Percentiles rank a stretch among this genome's conserved stretches.
These are phyloP conservation scores for Mucuna pruriens DNA, from an alignment of 306 rosid genomes.

Conservation along the genomic window DNA sequence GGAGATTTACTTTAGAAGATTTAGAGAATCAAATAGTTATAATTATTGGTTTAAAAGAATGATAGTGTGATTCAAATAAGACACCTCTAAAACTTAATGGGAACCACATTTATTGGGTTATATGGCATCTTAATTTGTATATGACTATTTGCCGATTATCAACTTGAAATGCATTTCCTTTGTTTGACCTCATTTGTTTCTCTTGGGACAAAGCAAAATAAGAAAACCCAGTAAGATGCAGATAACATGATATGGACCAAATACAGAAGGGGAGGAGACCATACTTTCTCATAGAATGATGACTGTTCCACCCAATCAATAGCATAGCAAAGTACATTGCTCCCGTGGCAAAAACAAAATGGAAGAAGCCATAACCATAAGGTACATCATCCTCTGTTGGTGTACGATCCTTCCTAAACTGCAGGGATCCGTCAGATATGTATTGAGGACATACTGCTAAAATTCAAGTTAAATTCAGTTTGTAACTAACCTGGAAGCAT, in stretches of 20 bases:
- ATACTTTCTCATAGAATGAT: slow-evolving; percentile 84
- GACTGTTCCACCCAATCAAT: slow-evolving; percentile 90
- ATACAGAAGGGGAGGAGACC: slow-evolving; percentile 14
- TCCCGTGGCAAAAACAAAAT: slow-evolving; percentile 96
- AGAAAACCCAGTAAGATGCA: slow-evolving; percentile 14
- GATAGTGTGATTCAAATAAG: not conserved
- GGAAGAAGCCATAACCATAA: slow-evolving; percentile 98
- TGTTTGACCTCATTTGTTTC: not conserved
- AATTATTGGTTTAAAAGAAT: not conserved
- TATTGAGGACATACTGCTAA: slow-evolving; percentile 20
- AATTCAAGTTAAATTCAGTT: slow-evolving; percentile 24
- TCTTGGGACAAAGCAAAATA: slow-evolving; percentile 17
- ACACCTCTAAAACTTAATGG: slow-evolving; percentile 8
- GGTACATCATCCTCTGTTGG: slow-evolving; percentile 86
- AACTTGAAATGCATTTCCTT: slow-evolving; percentile 29
- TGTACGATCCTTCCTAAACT: slow-evolving; percentile 71
- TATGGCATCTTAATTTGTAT: not conserved
- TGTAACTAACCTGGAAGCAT: slow-evolving; percentile 80
- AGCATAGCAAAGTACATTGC: slow-evolving; percentile 99
- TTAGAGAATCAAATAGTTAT: not conserved
- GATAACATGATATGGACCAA: slow-evolving; percentile 21
- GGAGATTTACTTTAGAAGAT: not conserved
- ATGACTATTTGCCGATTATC: not conserved
- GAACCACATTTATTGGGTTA: slow-evolving; percentile 15
- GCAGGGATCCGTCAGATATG: slow-evolving; percentile 52